A percentile compares a stretch with the other conserved stretches of the same genome.
Conservation (phyloP, 257 asterid species). For the Solanum arcanum region DNA sequence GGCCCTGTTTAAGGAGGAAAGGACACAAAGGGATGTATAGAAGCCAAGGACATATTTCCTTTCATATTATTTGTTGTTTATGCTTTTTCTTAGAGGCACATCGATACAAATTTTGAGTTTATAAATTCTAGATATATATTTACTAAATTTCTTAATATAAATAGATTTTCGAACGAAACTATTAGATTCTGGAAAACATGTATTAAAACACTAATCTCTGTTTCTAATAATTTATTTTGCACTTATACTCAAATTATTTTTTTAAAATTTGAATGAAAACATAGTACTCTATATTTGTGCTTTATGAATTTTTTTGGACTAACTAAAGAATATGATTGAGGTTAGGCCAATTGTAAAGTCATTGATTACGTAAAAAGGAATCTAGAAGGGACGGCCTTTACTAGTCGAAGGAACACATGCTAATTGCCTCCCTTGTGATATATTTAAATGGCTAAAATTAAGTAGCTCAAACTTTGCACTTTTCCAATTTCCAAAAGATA, state of each 20-base stretch:
- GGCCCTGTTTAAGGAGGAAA: background rate
- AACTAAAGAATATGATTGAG: background rate
- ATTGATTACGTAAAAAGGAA: background rate
- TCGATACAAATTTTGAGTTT: no score
- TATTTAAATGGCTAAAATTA: background rate
- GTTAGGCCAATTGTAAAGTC: background rate
- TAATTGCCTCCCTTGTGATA: background rate
- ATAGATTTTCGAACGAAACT: accelerated
- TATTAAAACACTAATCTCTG: no score
- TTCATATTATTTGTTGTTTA: background rate
- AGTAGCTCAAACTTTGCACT: background rate
- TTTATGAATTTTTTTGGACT: no score
- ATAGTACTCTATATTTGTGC: no score
- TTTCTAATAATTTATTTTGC: background rate
- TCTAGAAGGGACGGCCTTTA: background rate
- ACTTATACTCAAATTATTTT: background rate
- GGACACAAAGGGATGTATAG: background rate
- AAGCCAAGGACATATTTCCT: background rate
- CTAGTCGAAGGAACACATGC: background rate
- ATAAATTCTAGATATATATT: background rate
- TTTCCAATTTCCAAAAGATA: background rate
- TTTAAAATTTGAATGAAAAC: background rate
- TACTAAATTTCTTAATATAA: background rate
- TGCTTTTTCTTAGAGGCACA: accelerated
- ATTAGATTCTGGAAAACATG: accelerated